Evolutionary conservation across 179 eudicot species (phyloP).

Genomic region (Silene noctiflora): DNA sequence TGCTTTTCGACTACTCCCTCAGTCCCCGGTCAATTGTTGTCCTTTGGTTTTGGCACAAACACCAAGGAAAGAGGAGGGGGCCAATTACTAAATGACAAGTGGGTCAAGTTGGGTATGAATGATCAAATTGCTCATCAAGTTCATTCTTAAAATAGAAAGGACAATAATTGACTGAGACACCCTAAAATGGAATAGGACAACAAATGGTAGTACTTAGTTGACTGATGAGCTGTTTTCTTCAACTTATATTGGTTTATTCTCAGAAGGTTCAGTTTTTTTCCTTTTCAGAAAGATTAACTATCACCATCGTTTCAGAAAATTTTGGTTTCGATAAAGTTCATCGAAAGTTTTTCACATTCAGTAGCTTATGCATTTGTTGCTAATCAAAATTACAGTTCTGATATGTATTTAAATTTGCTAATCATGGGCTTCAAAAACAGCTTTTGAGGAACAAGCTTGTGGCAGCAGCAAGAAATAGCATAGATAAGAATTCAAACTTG

Average conservation of each 20-base stretch:
- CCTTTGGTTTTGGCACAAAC: no score
- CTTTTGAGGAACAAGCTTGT: slow-evolving; percentile 83
- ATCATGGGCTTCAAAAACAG: slow-evolving; percentile 38
- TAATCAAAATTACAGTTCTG: background rate
- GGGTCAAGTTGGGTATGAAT: no score
- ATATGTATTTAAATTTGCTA: slow-evolving; percentile 4
- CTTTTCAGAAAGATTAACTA: background rate
- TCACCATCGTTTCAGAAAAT: background rate
- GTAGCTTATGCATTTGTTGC: background rate
- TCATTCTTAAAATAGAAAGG: no score
- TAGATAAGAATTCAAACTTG: slow-evolving; percentile 61
- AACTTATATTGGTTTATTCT: background rate
- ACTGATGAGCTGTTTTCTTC: no score
- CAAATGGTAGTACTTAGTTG: background rate
- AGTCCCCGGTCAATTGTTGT: no score
- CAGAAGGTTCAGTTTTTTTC: background rate
- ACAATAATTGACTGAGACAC: no score
- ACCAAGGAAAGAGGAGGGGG: no score
- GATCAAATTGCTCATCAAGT: no score
- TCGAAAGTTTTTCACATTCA: background rate
- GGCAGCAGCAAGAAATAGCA: slow-evolving; percentile 67
- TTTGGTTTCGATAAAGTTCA: no score
- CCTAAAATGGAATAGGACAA: no score
- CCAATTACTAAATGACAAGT: no score
- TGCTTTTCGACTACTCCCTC: background rate